phyloP scores from a whole-genome alignment of 768 basidiomycete genomes.

The Cyclocybe cylindracea region DNA sequence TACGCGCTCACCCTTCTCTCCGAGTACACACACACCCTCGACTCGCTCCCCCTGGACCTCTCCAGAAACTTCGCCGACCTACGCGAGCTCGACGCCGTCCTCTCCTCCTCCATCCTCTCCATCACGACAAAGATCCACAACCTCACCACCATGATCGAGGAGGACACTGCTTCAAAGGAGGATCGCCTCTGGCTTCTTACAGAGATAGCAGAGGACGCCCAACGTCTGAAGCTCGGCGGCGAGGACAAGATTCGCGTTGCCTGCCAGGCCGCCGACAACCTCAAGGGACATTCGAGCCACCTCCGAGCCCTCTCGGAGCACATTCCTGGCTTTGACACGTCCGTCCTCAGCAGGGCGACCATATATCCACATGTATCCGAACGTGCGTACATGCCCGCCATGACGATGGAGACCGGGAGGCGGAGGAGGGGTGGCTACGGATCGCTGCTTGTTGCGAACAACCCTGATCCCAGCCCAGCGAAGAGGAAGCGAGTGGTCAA shows the following conservation, averaged over 20 bases:
- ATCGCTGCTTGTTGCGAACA: conserved; percentile 50
- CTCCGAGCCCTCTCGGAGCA: conserved; percentile 62
- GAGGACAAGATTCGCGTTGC: conserved; percentile 99
- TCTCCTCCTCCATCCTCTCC: conserved; percentile 81
- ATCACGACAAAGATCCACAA: conserved; percentile 79
- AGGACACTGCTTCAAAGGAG: conserved; percentile 55
- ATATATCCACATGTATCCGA: conserved; percentile 77
- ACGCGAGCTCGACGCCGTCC: conserved; percentile 96
- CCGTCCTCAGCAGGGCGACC: conserved; percentile 60
- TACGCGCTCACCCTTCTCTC: conserved; percentile 71
- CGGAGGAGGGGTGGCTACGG: conserved; percentile 58
- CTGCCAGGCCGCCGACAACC: conserved; percentile 86
- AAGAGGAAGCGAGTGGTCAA: conserved; percentile 60
- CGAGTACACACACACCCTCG: conserved; percentile 90
- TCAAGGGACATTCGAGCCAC: conserved; percentile 65
- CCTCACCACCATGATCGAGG: conserved; percentile 78
- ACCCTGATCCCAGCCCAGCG: conserved; percentile 60
- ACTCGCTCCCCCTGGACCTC: conserved; percentile 91
- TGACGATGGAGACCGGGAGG: conserved; percentile 63
- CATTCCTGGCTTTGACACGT: conserved; percentile 63
- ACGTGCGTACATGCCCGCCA: conserved; percentile 63
- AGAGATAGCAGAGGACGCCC: conserved; percentile 94
- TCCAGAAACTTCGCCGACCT: conserved; percentile 95
- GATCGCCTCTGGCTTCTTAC: conserved; percentile 84
- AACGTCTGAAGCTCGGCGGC: conserved; percentile 87